phyloP scores from a whole-genome alignment of 176 grass and related monocot species.

The Oropetium thomaeum region DNA sequence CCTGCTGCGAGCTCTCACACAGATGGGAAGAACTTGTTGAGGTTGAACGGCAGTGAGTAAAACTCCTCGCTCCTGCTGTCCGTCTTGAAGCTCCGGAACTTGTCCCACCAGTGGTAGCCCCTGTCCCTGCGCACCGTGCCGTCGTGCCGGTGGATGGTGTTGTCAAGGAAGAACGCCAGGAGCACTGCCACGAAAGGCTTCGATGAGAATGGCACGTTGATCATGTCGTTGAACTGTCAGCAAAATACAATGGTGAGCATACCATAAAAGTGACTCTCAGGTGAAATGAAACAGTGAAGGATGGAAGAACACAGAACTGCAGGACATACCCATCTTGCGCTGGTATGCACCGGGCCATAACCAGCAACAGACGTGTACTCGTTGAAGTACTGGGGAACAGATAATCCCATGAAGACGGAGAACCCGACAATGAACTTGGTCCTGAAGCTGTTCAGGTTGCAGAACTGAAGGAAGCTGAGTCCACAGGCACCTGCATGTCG shows the following conservation, averaged over 20 bases:
- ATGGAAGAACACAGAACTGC: background rate
- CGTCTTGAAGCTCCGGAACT: constrained; percentile 47
- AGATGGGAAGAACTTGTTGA: constrained; percentile 57
- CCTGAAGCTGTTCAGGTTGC: constrained; percentile 71
- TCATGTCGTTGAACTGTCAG: constrained; percentile 57
- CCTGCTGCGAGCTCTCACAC: constrained; percentile 15
- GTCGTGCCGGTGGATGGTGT: constrained; percentile 43
- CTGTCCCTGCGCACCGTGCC: constrained; percentile 38
- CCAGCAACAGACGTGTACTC: constrained; percentile 46
- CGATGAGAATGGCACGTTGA: constrained; percentile 52
- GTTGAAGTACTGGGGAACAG: constrained; percentile 59
- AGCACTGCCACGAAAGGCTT: constrained; percentile 41
- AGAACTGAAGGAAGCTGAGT: constrained; percentile 62
- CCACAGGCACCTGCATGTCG: constrained; percentile 39
- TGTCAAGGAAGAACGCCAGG: constrained; percentile 59
- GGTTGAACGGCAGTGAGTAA: constrained; percentile 56
- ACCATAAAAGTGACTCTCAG: background rate
- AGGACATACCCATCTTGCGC: constrained; percentile 42
- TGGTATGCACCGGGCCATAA: constrained; percentile 45
- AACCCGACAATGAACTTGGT: constrained; percentile 67
- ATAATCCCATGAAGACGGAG: constrained; percentile 58
- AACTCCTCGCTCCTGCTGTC: constrained; percentile 60
- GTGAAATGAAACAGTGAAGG: background rate
- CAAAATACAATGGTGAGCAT: background rate
- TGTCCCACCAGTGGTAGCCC: constrained; percentile 59